Base-by-base conservation (phyloP, 2,329 filamentous ascomycete genomes). In the Xylaria sp. region DNA sequence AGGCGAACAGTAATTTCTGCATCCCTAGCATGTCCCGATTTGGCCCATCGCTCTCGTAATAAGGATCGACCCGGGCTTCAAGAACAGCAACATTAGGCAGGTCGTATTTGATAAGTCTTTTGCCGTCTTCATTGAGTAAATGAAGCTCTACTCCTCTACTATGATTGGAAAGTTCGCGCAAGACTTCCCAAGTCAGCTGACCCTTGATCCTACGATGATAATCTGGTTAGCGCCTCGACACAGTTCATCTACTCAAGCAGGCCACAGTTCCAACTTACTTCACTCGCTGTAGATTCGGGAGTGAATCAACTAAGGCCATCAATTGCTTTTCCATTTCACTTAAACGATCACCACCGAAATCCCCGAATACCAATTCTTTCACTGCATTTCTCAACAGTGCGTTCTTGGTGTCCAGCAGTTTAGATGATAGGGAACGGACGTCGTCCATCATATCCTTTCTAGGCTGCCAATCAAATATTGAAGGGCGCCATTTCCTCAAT, bases 1-100 rank as follows among this genome's bases (percentile, higher is more conserved):
- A 69, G n/a, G 63, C 51, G 63, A 66, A 69, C 3, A 69, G 12
- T 18, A 69, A 54, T 31, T 54, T 33, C 31, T 69, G 58, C 23
- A 60, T 31, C n/a, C 61, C 56, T 25, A 64, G 31, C 33, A 69
- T 31, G 43, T 54, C 12, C 20, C 15, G 36, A n/a, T 62, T 69
- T 9, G 46, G 58, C 9, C 58, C 67, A 10, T 54, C 3, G 2
- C 20, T 25, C 25, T 49, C 54, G n/a, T 48, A 20, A 2, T 9
- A 23, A 8, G 57, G 54, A 49, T 52, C n/a, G 12, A 63, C 57
- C 5, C 1, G 6, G 15, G 46, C 63, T 25, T 39, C 28, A 15
- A 66, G 52, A n/a, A 13, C 28, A n/a, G 51, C 36, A 3, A 69
- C 63, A 54, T 51, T 66, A 23, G 10, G 52, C n/a, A 66, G 12